Base-by-base conservation (phyloP, 805 yeast genomes). In the Debaryomyces castellii region DNA sequence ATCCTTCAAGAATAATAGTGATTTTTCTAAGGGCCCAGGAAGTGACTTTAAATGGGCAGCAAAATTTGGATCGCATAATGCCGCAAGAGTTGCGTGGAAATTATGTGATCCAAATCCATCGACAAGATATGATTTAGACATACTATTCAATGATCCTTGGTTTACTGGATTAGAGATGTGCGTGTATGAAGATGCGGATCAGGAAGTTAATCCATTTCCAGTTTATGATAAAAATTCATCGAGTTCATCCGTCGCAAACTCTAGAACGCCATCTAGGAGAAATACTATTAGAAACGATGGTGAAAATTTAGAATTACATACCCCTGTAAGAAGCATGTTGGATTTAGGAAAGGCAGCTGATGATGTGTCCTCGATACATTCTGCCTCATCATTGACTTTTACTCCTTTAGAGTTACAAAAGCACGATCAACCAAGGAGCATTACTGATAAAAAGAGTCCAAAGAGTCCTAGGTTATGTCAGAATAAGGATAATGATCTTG, bases 11-110 rank as follows among this genome's bases (percentile, higher is more conserved):
- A 70, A 71, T 39, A 71, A 69, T 42, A 69, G 70, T 6, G 72
- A 72, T 20, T 74, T 61, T 51, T 43, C 58, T 30, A 71, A 73
- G 46, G 83, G 84, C 2, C 94, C 94, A 1, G 91, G 92, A 14
- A 63, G 77, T 4, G 94, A 87, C 57, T 85, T 81, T 62, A 81
- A 78, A 54, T 80, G 80, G 73, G 90, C 89, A 0, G 76, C 80
- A 45, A 81, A 74, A 48, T 82, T 77, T 62, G 77, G 76, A 25
- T 74, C 77, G 36, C 61, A 77, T 0, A 83, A 83, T 10, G 82
- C 85, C 20, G 80, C 90, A 1, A 73, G 94, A 55, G 81, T 75
- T 5, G 82, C 88, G 7, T 85, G 91, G 89, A 78, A 86, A 60
- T 63, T 87, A 42, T 79, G 85, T 54, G 90, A 86, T 56, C 89